Evolutionary conservation across 2,329 filamentous ascomycete species (phyloP).

Genomic region (Diaporthe longicolla): DNA sequence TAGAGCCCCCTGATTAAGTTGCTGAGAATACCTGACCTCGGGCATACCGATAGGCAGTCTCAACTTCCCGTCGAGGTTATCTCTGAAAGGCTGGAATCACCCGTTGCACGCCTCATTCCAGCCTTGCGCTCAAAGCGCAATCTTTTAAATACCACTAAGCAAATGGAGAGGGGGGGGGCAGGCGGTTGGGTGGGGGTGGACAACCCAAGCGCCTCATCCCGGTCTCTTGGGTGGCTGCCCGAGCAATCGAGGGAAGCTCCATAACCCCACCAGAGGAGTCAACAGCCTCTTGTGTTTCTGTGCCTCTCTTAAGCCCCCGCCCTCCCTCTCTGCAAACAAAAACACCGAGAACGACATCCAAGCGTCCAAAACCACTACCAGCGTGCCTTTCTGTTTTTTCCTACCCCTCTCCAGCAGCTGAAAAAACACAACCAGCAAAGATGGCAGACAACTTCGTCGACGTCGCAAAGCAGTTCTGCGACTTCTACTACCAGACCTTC

Average conservation of each 20-base stretch:
- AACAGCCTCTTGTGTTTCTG: not conserved
- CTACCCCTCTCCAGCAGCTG: not conserved
- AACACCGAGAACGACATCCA: not conserved
- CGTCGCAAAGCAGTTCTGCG: conserved; percentile 43
- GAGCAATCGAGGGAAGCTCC: too few relatives aligned
- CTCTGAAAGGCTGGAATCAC: not conserved
- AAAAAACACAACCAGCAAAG: conserved; percentile 35
- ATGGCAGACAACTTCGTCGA: conserved; percentile 45
- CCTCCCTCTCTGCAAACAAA: not conserved
- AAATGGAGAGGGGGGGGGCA: not conserved
- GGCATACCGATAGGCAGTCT: not conserved
- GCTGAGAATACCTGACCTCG: not conserved
- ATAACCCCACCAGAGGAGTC: conserved; percentile 7
- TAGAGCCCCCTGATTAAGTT: too few relatives aligned
- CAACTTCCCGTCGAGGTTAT: not conserved
- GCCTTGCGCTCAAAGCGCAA: not conserved
- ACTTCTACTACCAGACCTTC: conserved; percentile 78
- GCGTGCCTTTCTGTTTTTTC: conserved; percentile 7
- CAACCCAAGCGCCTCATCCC: too few relatives aligned
- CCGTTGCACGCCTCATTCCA: conserved; percentile 6
- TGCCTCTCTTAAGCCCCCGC: not conserved
- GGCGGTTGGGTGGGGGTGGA: too few relatives aligned
- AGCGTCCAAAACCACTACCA: not conserved
- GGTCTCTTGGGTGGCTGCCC: too few relatives aligned
- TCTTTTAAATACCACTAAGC: not conserved